phyloP scores from a whole-genome alignment of 495 filamentous ascomycete species.

The Pseudevernia furfuracea region DNA sequence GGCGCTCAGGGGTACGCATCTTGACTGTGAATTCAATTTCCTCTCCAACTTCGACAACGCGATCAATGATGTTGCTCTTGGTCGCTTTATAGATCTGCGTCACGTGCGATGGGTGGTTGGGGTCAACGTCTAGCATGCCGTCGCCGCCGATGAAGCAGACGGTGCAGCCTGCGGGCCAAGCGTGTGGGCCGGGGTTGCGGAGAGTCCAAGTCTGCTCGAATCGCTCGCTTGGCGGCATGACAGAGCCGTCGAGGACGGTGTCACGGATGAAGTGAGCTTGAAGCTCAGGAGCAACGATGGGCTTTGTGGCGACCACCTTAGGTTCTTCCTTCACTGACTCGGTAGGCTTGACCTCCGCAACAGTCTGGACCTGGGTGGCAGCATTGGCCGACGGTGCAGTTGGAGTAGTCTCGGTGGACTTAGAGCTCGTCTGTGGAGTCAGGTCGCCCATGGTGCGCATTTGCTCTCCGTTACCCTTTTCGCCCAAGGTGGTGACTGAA shows the following conservation, averaged over 20 bases:
- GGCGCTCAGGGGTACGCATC: constrained; percentile 67
- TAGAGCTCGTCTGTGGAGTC: constrained; percentile 34
- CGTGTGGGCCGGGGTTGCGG: constrained; percentile 65
- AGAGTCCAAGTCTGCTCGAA: constrained; percentile 93
- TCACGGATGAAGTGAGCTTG: constrained; percentile 75
- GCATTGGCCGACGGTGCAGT: constrained; percentile 43
- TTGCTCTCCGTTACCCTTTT: constrained; percentile 55
- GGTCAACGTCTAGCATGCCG: constrained; percentile 84
- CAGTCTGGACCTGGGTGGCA: constrained; percentile 60
- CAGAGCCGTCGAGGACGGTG: constrained; percentile 67
- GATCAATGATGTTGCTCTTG: constrained; percentile 69
- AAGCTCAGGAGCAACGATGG: constrained; percentile 32
- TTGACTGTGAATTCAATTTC: constrained; percentile 73
- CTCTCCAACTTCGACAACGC: constrained; percentile 62
- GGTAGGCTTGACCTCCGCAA: constrained; percentile 61
- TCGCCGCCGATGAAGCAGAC: constrained; percentile 91
- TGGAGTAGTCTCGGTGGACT: constrained; percentile 45
- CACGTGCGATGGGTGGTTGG: constrained; percentile 64
- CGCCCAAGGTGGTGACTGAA: constrained; percentile 73
- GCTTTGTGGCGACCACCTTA: constrained; percentile 23
- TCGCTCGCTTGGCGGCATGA: constrained; percentile 53
- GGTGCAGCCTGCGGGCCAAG: constrained; percentile 85
- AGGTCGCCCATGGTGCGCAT: constrained; percentile 62
- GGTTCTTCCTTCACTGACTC: constrained; percentile 38
- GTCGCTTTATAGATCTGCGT: constrained; percentile 62